Evolutionary conservation across 2,329 filamentous ascomycete species (phyloP), one percentile per base, ranked within the genome.

Genomic region (Cordyceps cicadae): DNA sequence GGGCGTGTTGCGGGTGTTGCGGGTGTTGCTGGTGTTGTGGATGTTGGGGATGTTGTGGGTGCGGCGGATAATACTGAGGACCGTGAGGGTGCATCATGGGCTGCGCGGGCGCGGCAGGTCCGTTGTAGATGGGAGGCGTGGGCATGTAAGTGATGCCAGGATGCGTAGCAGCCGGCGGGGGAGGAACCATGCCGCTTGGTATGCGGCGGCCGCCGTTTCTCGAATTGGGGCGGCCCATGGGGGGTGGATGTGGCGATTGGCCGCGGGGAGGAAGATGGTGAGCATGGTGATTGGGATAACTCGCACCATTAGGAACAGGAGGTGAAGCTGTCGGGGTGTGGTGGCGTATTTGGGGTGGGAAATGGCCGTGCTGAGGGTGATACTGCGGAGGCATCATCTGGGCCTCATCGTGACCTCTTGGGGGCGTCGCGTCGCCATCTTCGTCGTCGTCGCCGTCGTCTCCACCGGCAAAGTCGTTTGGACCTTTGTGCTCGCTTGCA

Each of bases 401-500:
- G 37, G 75, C 71, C 14, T 83, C 81, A 32, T 90, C 90, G 63
- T 84, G 85, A 3, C 64, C 70, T 63, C 86, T 85, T 8, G 87
- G 87, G 52, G 88, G 89, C 7, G 88, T 89, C 62, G 81, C 87
- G 34, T 88, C 87, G 53, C 64, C 70, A 62, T 87, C 86, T 59
- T 91, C 86, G 43, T 92, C 88, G 26, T 90, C 89, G 32, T 89
- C 90, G 17, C 95, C 92, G 54, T 97, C 92, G 57, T 94, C 90
- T 66, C 89, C 88, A 65, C 91, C 91, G 70, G 88, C 89, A 75
- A 96, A 99, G 75, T 99, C 94, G 59, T 84, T 82, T 0, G 94
- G 94, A 2, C 93, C 93, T 77, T 97, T 99, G 77, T 97, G 93
- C 74, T 99, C 94, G 74, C 94, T 95, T 50, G 92, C 88, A 62